Conservation (phyloP, 2,329 filamentous ascomycete species). For the Lasiodiplodia sp. region DNA sequence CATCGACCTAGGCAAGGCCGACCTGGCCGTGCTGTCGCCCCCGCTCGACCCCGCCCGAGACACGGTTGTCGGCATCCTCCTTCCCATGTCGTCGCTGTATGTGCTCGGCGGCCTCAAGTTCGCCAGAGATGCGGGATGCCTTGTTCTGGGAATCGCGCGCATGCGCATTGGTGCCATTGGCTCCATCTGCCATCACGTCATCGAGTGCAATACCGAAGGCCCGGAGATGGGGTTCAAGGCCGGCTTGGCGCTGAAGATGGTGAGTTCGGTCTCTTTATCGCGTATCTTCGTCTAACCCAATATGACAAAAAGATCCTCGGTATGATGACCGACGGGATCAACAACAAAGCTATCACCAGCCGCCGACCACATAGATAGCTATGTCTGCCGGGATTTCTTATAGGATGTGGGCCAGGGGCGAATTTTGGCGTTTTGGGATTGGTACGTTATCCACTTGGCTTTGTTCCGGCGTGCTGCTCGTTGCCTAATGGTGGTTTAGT, state of each 20-base stretch:
- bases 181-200: slow-evolving; percentile 40
- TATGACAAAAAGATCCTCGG: slow-evolving; percentile 10
- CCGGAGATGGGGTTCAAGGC: slow-evolving; percentile 24
- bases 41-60: slow-evolving; percentile 9
- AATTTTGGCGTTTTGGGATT: not conserved
- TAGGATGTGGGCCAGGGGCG: not conserved
- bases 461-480: not conserved
- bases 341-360: slow-evolving; percentile 6
- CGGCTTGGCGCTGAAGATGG: slow-evolving; percentile 18
- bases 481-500: not conserved
- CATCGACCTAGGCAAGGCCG: slow-evolving; percentile 6
- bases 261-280: not conserved
- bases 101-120: slow-evolving; percentile 20
- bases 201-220: slow-evolving; percentile 28
- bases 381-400: not conserved
- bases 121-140: not conserved
- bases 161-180: slow-evolving; percentile 19
- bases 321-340: slow-evolving; percentile 18
- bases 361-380: slow-evolving; percentile 2
- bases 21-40: slow-evolving; percentile 16
- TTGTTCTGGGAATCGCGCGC: slow-evolving; percentile 10
- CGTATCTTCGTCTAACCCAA: not conserved
- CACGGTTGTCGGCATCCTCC: slow-evolving; percentile 17
- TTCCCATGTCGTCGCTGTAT: slow-evolving; percentile 15
- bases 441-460: not conserved